Evolutionary conservation across 2,329 filamentous ascomycete species (phyloP).

Genomic region (Aspergillus pseudoviridinutans): DNA sequence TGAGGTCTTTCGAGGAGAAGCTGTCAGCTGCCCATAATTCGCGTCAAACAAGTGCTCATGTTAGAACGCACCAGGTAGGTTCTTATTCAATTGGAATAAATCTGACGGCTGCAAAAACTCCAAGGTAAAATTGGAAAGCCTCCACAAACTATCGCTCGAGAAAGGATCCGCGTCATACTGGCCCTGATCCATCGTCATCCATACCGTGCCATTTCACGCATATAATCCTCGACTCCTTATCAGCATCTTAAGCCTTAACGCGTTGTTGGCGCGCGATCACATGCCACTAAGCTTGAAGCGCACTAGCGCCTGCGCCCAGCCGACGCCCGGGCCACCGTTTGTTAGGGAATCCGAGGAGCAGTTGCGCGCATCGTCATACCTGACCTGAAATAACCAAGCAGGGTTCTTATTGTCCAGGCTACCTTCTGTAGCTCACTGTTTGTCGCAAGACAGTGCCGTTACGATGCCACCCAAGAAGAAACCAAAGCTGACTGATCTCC

Average conservation of each 20-base stretch:
- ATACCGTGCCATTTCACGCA: background rate
- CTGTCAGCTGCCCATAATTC: background rate
- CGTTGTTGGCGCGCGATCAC: constrained; percentile 21
- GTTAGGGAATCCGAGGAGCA: constrained; percentile 18
- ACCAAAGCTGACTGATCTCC: constrained; percentile 44
- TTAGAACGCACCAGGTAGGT: constrained; percentile 29
- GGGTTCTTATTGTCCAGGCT: background rate
- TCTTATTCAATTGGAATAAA: constrained; percentile 31
- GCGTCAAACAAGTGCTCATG: background rate
- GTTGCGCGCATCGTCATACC: background rate
- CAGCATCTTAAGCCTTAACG: constrained; percentile 7
- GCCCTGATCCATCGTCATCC: constrained; percentile 24
- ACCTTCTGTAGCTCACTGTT: background rate
- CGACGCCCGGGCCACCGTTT: constrained; percentile 27
- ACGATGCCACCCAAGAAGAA: constrained; percentile 57
- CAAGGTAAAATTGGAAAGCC: constrained; percentile 36
- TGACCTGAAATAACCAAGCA: background rate
- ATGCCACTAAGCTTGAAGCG: constrained; percentile 12
- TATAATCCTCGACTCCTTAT: constrained; percentile 9
- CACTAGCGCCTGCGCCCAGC: constrained; percentile 8
- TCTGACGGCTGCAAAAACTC: constrained; percentile 36
- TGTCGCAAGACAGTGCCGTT: background rate
- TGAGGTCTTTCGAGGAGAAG: constrained; percentile 18
- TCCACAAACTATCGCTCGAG: constrained; percentile 34
- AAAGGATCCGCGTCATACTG: constrained; percentile 29